Evolutionary conservation across 1,284 basidiomycete genomes (phyloP).

Genomic region (Leccinum subrobustum): DNA sequence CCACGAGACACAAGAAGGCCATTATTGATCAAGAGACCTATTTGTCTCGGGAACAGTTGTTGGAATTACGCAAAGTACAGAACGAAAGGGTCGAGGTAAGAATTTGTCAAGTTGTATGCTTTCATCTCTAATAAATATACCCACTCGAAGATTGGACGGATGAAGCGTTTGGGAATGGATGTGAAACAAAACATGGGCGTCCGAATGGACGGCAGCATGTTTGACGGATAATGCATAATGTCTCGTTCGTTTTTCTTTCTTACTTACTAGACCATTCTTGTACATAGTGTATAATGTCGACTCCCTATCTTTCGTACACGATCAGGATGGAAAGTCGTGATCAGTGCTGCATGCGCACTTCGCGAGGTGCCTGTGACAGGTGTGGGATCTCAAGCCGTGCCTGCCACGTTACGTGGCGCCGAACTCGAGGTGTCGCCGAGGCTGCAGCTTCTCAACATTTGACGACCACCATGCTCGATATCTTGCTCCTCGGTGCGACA

Average conservation of each 20-base stretch:
- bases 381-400: not conserved
- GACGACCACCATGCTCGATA: slow-evolving; percentile 41
- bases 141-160: slow-evolving; percentile 60
- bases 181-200: slow-evolving; percentile 79
- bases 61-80: slow-evolving; percentile 78
- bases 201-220: slow-evolving; percentile 67
- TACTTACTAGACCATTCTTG: not conserved
- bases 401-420: slow-evolving; percentile 9
- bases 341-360: slow-evolving; percentile 9
- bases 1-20: slow-evolving; percentile 63
- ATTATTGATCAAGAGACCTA: slow-evolving; percentile 65
- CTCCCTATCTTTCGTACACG: not conserved
- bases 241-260: not conserved
- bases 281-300: not conserved
- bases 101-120: not conserved
- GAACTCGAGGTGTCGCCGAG: slow-evolving; percentile 2
- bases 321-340: not conserved
- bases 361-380: slow-evolving; percentile 15
- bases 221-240: slow-evolving; percentile 41
- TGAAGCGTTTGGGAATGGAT: slow-evolving; percentile 82
- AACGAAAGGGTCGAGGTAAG: slow-evolving; percentile 74
- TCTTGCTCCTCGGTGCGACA: slow-evolving; percentile 65
- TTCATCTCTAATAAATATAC: not conserved
- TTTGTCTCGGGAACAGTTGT: slow-evolving; percentile 73
- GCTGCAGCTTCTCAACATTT: slow-evolving; percentile 8